A percentile compares a stretch with the other conserved stretches of the same genome.
Evolutionary conservation across 169 alveolate species (phyloP).

Genomic region (Pseudocohnilembus persalinus): DNA sequence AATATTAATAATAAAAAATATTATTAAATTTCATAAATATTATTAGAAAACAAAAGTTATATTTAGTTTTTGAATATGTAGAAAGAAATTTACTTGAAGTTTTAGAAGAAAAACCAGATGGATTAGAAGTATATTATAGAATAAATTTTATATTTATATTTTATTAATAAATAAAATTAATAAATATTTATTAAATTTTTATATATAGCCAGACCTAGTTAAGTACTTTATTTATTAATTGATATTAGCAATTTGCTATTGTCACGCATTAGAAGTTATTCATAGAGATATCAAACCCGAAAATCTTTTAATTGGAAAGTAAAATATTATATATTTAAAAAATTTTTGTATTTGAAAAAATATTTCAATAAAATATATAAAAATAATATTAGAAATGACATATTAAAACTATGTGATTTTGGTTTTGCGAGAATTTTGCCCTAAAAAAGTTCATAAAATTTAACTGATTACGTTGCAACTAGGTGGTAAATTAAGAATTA

Average conservation of each 20-base stretch:
- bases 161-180: neutral
- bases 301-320: conserved; percentile 69
- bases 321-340: neutral
- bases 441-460: conserved; percentile 46
- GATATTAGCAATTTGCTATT: conserved; percentile 85
- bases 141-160: neutral
- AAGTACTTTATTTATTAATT: conserved; percentile 87
- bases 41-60: conserved; percentile 72
- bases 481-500: conserved; percentile 65
- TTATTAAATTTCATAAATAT: conserved; percentile 18
- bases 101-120: conserved; percentile 87
- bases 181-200: neutral
- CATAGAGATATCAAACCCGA: conserved; percentile 94
- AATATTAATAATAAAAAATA: no score
- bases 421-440: conserved; percentile 91
- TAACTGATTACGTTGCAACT: conserved; percentile 85
- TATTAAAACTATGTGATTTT: conserved; percentile 89
- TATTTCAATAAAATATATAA: neutral
- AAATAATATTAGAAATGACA: conserved; percentile 17
- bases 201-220: conserved; percentile 69
- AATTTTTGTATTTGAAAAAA: neutral
- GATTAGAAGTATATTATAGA: conserved; percentile 66
- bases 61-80: conserved; percentile 82
- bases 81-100: conserved; percentile 79
- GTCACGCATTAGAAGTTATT: conserved; percentile 87